A percentile compares a stretch with the other conserved stretches of the same genome.
phyloP scores from a whole-genome alignment of 495 filamentous ascomycete genomes.

The Massariosphaeria phaeospora region DNA sequence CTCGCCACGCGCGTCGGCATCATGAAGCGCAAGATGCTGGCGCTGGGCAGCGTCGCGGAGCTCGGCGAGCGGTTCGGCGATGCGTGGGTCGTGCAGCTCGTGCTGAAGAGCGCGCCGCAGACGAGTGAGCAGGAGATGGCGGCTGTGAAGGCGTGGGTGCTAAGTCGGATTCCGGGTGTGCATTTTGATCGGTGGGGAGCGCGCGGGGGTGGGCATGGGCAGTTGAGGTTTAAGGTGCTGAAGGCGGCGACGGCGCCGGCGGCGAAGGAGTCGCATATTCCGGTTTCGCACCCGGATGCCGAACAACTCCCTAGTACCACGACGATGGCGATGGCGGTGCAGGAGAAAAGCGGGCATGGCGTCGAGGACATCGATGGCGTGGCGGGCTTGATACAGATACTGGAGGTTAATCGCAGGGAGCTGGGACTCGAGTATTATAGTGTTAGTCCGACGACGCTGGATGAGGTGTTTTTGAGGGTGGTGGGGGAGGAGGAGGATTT shows the following conservation, averaged over 20 bases:
- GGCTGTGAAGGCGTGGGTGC: constrained; percentile 53
- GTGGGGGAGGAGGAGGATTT: constrained; percentile 75
- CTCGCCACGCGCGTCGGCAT: constrained; percentile 67
- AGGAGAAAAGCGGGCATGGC: neutral
- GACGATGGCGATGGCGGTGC: constrained; percentile 19
- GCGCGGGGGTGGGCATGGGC: constrained; percentile 53
- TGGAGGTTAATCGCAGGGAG: constrained; percentile 62
- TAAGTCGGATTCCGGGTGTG: constrained; percentile 51
- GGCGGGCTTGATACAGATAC: constrained; percentile 60
- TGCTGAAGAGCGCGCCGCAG: constrained; percentile 67
- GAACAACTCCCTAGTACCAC: neutral
- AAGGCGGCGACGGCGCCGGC: neutral
- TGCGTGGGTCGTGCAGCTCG: constrained; percentile 62
- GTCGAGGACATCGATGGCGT: constrained; percentile 39
- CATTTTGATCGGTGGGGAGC: constrained; percentile 51
- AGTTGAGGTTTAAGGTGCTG: constrained; percentile 69
- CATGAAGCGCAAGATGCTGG: constrained; percentile 64
- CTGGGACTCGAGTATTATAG: constrained; percentile 75
- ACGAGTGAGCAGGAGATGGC: constrained; percentile 62
- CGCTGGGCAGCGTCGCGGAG: constrained; percentile 57
- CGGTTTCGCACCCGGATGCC: neutral
- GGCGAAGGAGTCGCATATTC: neutral
- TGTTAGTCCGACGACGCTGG: constrained; percentile 75
- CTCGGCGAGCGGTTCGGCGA: constrained; percentile 58
- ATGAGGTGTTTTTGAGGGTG: constrained; percentile 82